Conservation (phyloP, 805 yeast species). For the Yarrowia osloensis region DNA sequence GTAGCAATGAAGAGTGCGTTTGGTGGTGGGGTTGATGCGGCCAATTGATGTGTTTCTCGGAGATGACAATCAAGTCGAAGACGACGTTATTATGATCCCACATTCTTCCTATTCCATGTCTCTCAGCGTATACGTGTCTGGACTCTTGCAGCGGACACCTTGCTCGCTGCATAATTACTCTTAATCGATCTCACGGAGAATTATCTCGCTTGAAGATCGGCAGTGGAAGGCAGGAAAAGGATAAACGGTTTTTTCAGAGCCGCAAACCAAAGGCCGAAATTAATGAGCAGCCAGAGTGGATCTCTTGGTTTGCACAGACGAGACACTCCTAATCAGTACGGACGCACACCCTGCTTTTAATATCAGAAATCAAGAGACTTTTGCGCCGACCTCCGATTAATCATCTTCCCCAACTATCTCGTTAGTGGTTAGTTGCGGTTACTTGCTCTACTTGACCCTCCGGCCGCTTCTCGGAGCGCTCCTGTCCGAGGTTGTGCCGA, state of each 20-base stretch:
- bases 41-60: not conserved
- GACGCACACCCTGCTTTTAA: too few relatives aligned
- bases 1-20: too few relatives aligned
- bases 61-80: not conserved
- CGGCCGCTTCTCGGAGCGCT: constrained; percentile 3
- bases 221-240: constrained; percentile 3
- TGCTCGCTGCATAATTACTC: not conserved
- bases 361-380: not conserved
- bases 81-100: not conserved
- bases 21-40: too few relatives aligned
- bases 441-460: constrained; percentile 11
- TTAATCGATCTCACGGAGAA: not conserved
- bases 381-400: not conserved
- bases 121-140: not conserved
- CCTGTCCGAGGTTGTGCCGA: constrained; percentile 12
- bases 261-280: constrained; percentile 12
- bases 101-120: not conserved
- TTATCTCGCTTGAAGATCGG: constrained; percentile 14
- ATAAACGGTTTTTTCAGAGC: not conserved
- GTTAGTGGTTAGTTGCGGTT: not conserved
- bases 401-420: not conserved
- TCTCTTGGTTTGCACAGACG: too few relatives aligned
- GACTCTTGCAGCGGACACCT: too few relatives aligned
- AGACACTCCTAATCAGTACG: too few relatives aligned
- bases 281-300: not conserved